phyloP scores from a whole-genome alignment of 108 stramenopile genomes.

The Nitzschia sp. region DNA sequence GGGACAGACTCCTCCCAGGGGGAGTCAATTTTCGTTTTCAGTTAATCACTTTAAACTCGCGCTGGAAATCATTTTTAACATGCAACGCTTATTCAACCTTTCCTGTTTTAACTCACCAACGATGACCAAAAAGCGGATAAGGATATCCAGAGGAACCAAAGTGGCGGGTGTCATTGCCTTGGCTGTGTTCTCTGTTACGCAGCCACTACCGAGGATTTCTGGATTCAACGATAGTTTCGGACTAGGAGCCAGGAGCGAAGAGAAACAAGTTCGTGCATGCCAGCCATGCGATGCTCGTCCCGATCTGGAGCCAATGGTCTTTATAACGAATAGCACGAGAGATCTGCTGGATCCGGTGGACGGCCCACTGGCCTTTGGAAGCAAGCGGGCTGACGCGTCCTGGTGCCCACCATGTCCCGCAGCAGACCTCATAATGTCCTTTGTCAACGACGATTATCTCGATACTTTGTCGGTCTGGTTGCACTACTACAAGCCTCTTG shows the following conservation, averaged over 20 bases:
- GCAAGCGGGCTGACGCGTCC: neutral
- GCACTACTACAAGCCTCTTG: neutral
- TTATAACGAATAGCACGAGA: neutral
- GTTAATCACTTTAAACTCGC: too few species aligned
- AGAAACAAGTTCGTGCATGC: neutral
- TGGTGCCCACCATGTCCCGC: neutral
- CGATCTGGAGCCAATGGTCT: neutral
- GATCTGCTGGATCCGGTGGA: neutral
- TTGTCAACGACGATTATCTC: neutral
- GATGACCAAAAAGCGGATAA: neutral
- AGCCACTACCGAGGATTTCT: neutral
- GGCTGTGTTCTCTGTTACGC: neutral
- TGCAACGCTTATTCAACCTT: too few species aligned
- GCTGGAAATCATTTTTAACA: too few species aligned
- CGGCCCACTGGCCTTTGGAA: conserved; percentile 7
- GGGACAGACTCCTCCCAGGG: too few species aligned
- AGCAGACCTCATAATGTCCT: neutral
- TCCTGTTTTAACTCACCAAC: too few species aligned
- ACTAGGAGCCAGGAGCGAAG: neutral
- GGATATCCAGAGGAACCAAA: neutral
- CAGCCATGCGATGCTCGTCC: neutral
- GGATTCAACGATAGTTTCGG: neutral
- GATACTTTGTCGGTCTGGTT: conserved; percentile 3
- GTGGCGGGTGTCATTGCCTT: neutral
- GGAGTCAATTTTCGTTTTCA: too few species aligned